Percentiles rank a stretch among this genome's conserved stretches.
These are phyloP conservation scores for Pseudocercospora musae DNA, from an alignment of 2,329 filamentous ascomycete genomes.

Conservation along the genomic window DNA sequence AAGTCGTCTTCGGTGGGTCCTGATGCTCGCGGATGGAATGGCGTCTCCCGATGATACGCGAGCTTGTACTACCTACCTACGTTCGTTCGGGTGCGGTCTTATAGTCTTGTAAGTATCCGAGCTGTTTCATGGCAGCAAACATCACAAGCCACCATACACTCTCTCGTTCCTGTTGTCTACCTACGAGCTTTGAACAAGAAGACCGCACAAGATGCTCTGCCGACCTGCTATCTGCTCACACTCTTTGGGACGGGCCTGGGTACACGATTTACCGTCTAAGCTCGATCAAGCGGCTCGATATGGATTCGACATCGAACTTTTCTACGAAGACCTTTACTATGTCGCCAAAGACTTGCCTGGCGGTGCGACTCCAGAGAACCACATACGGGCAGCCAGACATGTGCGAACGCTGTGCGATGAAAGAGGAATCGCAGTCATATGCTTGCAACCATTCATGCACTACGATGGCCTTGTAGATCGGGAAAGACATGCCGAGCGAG, in stretches of 20 bases:
- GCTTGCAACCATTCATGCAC: conserved; percentile 73
- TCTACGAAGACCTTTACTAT: conserved; percentile 71
- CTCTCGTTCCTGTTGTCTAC: not conserved
- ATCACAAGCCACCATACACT: not conserved
- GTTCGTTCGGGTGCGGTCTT: not conserved
- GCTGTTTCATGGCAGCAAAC: not conserved
- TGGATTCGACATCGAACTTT: conserved; percentile 72
- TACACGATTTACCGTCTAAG: conserved; percentile 65
- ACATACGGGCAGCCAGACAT: conserved; percentile 55
- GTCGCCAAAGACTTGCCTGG: conserved; percentile 51
- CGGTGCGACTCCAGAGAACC: conserved; percentile 45
- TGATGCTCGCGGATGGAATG: conserved; percentile 7
- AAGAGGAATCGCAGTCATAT: conserved; percentile 58
- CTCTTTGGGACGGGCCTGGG: conserved; percentile 70
- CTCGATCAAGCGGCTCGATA: conserved; percentile 64
- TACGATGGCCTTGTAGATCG: conserved; percentile 71
- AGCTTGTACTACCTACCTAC: conserved; percentile 10
- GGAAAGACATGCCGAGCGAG: conserved; percentile 52
- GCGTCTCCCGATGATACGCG: conserved; percentile 8
- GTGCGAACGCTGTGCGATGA: conserved; percentile 57
- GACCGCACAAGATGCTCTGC: conserved; percentile 44
- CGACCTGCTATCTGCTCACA: conserved; percentile 70
- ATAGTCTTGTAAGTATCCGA: not conserved
- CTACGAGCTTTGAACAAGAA: not conserved
- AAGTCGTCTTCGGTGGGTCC: conserved; percentile 18